A percentile compares a stretch with the other conserved stretches of the same genome.
phyloP scores from a whole-genome alignment of 129 eudicot genomes.

The sunflower (Helianthus annuus) region DNA sequence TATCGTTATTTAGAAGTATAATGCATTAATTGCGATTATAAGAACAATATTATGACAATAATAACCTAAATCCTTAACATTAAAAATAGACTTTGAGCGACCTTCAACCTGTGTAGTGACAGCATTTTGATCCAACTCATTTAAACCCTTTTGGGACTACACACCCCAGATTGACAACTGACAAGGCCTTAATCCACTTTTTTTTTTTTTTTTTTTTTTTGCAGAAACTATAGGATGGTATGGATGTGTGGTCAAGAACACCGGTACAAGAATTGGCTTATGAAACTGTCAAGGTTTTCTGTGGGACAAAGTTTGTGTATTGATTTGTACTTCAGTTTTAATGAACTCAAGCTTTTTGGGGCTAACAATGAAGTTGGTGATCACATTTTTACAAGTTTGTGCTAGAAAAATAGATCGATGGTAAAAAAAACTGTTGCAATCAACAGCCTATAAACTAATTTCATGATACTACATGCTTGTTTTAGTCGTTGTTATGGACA shows the following conservation, averaged over 20 bases:
- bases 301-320: constrained; percentile 14
- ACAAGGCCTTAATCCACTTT: background rate
- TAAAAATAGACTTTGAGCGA: background rate
- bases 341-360: background rate
- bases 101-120: background rate
- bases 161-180: background rate
- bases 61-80: background rate
- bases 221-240: constrained; percentile 23
- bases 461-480: background rate
- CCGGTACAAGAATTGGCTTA: constrained; percentile 6
- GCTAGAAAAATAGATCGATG: constrained; percentile 1
- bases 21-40: background rate
- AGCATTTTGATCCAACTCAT: background rate
- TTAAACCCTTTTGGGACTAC: background rate
- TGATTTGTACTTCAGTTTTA: background rate
- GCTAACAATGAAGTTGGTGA: background rate
- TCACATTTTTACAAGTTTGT: background rate
- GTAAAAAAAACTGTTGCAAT: background rate
- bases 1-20: background rate
- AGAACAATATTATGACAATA: background rate
- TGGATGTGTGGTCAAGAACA: constrained; percentile 10
- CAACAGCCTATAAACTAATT: background rate
- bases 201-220: constrained; percentile 12
- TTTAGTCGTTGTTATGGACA: background rate
- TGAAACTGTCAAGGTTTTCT: constrained; percentile 20